Percentiles rank a stretch among this genome's conserved stretches.
Evolutionary conservation across 768 basidiomycete species (phyloP).

Genomic region (Mrakia gelida): DNA sequence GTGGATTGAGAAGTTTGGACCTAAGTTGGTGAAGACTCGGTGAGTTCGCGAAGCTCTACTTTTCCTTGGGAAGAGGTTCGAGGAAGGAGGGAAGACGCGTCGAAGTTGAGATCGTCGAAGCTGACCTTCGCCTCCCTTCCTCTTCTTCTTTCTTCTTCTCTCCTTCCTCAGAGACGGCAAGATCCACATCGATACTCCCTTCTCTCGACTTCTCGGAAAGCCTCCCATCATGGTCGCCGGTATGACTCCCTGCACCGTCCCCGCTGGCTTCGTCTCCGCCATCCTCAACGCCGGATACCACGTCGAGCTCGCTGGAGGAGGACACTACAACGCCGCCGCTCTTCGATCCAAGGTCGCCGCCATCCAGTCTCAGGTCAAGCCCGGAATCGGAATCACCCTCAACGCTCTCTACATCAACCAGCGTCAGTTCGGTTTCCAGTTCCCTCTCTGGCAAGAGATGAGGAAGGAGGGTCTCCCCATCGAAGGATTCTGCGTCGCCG

Average conservation of each 20-base stretch:
- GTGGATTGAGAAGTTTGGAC: slow-evolving; percentile 87
- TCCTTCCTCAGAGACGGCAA: slow-evolving; percentile 69
- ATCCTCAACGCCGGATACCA: slow-evolving; percentile 91
- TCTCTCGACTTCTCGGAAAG: slow-evolving; percentile 92
- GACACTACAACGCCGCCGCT: slow-evolving; percentile 87
- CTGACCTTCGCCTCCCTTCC: background rate
- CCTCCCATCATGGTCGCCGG: slow-evolving; percentile 99
- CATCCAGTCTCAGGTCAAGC: slow-evolving; percentile 76
- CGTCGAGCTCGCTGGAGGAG: slow-evolving; percentile 94
- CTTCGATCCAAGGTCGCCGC: slow-evolving; percentile 88
- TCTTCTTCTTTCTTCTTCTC: background rate
- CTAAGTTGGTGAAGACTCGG: slow-evolving; percentile 83
- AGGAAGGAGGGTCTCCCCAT: slow-evolving; percentile 88
- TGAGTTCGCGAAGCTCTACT: slow-evolving; percentile 45
- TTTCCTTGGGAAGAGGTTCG: background rate
- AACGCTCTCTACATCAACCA: slow-evolving; percentile 98
- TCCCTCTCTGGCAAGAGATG: slow-evolving; percentile 98
- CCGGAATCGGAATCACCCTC: slow-evolving; percentile 86
- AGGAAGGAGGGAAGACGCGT: background rate
- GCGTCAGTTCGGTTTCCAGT: slow-evolving; percentile 93
- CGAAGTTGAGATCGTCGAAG: background rate
- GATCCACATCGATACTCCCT: slow-evolving; percentile 88
- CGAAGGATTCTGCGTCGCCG: slow-evolving; percentile 99
- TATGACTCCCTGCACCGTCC: slow-evolving; percentile 97
- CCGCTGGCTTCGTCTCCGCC: slow-evolving; percentile 89